Conservation (phyloP, 441 rosid genomes). For the Mallotus repandus region DNA sequence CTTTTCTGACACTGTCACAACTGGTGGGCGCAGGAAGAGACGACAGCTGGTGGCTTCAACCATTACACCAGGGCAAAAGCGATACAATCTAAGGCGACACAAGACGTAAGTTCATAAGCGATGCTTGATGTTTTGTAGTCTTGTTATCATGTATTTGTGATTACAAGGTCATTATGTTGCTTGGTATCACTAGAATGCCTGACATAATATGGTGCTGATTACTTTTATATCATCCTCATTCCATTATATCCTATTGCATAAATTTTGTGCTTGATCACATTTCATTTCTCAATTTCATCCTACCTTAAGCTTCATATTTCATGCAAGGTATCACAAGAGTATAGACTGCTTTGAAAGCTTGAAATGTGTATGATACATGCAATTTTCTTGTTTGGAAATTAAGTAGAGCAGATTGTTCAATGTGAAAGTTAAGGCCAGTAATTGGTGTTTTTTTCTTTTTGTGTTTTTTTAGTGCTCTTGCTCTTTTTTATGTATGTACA, state of each 20-base stretch:
- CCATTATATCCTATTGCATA: too few species aligned
- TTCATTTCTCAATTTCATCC: too few species aligned
- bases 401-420: not conserved
- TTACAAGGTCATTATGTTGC: not conserved
- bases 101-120: slow-evolving; percentile 49
- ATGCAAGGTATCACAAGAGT: not conserved
- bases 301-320: not conserved
- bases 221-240: not conserved
- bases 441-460: not conserved
- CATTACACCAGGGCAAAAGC: slow-evolving; percentile 52
- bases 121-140: not conserved
- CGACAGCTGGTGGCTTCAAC: slow-evolving; percentile 44
- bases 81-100: slow-evolving; percentile 79
- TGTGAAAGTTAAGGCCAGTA: not conserved
- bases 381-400: not conserved
- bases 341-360: not conserved
- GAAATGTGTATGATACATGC: not conserved
- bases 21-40: slow-evolving; percentile 66
- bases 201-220: not conserved
- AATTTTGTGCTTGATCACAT: too few species aligned
- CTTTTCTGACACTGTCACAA: slow-evolving; percentile 55
- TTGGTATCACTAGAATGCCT: not conserved
- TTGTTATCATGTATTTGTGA: not conserved
- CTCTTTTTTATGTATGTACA: too few species aligned
- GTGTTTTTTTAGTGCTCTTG: too few species aligned